Conservation (phyloP, 129 eudicot species). For the Chrysanthemum lavandulifolium region DNA sequence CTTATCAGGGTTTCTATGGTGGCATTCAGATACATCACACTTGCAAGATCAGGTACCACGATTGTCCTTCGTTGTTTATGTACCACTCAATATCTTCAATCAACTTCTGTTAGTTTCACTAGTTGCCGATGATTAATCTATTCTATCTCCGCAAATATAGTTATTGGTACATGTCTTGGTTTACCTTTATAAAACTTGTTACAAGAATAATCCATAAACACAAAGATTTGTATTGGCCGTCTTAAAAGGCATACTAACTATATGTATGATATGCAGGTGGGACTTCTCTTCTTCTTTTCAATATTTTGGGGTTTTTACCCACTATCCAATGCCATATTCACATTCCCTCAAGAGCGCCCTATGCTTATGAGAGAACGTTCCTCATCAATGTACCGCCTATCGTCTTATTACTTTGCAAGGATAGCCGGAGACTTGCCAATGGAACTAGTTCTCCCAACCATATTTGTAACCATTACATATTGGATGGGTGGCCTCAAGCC, state of each 20-base stretch:
- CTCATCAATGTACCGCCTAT: conserved; percentile 87
- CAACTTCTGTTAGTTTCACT: not conserved
- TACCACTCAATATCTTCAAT: not conserved
- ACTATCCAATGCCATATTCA: conserved; percentile 71
- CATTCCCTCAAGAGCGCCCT: conserved; percentile 87
- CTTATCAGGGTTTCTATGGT: conserved; percentile 90
- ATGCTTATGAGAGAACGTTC: conserved; percentile 75
- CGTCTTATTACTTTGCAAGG: conserved; percentile 84
- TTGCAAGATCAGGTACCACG: conserved; percentile 84
- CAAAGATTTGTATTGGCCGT: not conserved
- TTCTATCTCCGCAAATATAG: not conserved
- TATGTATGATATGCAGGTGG: conserved; percentile 53
- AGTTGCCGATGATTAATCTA: not conserved
- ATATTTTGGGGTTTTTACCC: conserved; percentile 98
- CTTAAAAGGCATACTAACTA: conserved; percentile 5
- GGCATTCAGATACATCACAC: conserved; percentile 80
- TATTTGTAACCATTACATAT: conserved; percentile 61
- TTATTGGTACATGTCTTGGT: not conserved
- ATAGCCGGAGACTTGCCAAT: conserved; percentile 84
- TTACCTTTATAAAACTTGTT: not conserved
- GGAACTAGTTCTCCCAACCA: conserved; percentile 90
- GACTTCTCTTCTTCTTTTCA: conserved; percentile 90
- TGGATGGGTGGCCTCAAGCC: conserved; percentile 98
- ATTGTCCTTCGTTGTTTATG: conserved; percentile 13
- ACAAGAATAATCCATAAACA: conserved; percentile 2